These are phyloP conservation scores for Pinus taeda DNA, from an alignment of 75 land plant genomes.

Conservation along the genomic window DNA sequence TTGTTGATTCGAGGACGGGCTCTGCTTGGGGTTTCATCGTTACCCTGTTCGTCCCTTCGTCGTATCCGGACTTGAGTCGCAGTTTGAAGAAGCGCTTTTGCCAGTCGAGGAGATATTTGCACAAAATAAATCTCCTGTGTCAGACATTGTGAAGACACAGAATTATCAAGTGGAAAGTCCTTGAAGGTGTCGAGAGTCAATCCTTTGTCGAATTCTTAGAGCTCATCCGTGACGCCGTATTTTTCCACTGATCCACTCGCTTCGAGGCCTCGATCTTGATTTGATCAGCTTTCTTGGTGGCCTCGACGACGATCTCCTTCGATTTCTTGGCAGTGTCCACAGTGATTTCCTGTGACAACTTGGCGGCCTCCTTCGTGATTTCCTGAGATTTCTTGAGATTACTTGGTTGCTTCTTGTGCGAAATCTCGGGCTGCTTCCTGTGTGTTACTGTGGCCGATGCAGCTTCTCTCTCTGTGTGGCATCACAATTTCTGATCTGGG, in stretches of 20 bases:
- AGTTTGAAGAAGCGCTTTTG: no score
- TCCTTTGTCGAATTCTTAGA: conserved; percentile 74
- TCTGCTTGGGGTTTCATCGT: no score
- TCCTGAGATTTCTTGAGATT: conserved; percentile 78
- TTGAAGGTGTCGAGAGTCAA: conserved; percentile 64
- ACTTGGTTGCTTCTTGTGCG: conserved; percentile 73
- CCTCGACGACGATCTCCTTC: conserved; percentile 67
- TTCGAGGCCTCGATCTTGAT: conserved; percentile 57
- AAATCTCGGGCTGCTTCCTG: conserved; percentile 54
- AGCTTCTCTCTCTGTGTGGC: no score
- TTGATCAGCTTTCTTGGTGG: conserved; percentile 65
- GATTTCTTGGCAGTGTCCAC: conserved; percentile 71
- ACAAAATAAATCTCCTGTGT: neutral
- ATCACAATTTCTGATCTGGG: no score
- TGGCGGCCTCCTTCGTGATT: conserved; percentile 48
- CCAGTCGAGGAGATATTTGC: neutral
- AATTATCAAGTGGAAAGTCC: conserved; percentile 64
- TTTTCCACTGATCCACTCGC: conserved; percentile 55
- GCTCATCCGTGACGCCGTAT: conserved; percentile 82
- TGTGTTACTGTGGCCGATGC: no score
- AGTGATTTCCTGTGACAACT: conserved; percentile 48
- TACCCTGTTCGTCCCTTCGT: no score
- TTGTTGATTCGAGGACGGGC: no score
- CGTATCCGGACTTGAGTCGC: no score
- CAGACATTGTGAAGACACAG: neutral